Base-by-base conservation (phyloP, 148 eudicot species). In the Simmondsia chinensis region DNA sequence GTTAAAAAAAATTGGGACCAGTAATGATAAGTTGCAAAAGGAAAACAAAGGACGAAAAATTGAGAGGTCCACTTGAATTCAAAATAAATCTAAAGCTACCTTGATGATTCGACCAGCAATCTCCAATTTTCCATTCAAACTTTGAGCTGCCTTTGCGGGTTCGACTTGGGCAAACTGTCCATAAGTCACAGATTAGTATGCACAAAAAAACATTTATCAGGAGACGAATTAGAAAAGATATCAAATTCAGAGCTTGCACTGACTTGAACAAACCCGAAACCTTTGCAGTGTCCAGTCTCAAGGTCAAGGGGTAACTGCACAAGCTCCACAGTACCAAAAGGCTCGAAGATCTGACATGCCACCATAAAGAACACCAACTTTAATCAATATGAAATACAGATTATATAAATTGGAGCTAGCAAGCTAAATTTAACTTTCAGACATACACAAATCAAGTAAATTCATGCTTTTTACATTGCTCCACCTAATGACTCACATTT, bases 251-350 rank as follows among this genome's bases (percentile, higher is more conserved):
- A 14, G 13, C 29, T 37, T 19, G 32, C 30, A 75, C 82, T 39
- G 46, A 83, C 96, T 52, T 93, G 99, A 61, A 93, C 64, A 75
- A 93, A 91, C 50, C 99, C 99, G 56, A 86, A 93, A 41, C 99
- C 96, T 80, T 93, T 93, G 75, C 99, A 93, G 21, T 93, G 91
- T 25, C 99, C 99, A n/a, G 91, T 74, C 57, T 93, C 99, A 36
- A 75, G 83, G 51, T 93, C 99, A 33, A 84, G 79, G 12, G 99
- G 99, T 16, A 93, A 73, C 74, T 93, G 99, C 66, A 93, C 96
- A 48, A 93, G 75, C 74, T 93, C 99, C 56, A 93, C 94, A 9
- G 89, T 86, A 28, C 99, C 99, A 77, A 86, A 93, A 15, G 99
- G 71, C 71, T 93, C 96, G 58, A 93, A 93, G 39, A 93, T 72